Base-by-base conservation (phyloP, 495 filamentous ascomycete species). In the Hyaloscypha hepaticicola region DNA sequence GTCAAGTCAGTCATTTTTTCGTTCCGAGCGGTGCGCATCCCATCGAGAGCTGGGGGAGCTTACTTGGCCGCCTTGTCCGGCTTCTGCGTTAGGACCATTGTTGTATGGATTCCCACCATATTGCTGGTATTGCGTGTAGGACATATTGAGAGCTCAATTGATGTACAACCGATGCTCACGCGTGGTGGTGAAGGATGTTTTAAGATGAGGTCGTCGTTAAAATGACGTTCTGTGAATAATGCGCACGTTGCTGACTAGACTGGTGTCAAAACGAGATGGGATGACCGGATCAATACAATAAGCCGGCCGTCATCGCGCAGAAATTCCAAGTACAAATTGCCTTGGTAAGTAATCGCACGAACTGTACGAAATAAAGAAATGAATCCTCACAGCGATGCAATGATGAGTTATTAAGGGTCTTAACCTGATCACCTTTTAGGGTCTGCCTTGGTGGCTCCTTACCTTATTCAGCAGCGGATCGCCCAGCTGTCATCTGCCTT, bases 91-190 rank as follows among this genome's bases (percentile, higher is more conserved):
- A 22, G 71, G 66, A 24, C 50, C 69, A 53, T 71, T 66, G 19
- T 66, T 41, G 57, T 78, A 80, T n/a, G 77, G 77, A 64, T 80
- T 80, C 21, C 75, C 75, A 21, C 74, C 72, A 63, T 77, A 77
- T 60, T 77, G 75, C 51, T 66, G 56, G 51, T 74, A 74, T 33
- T 73, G 66, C 3, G 59, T 64, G 65, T 70, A 69, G 16, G 72
- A 72, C 72, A 73, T 73, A 26, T 28, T 72, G 33, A 22, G 22
- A 52, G 60, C 28, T 55, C 61, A 61, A 69, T 72, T 69, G 67
- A 67, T 69, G 34, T 21, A 22, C 5, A 48, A 60, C 33, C 12
- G 25, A 45, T 2, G 22, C 29, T 45, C 48, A 9, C 34, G 22
- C 26, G 50, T 28, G 50, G 50, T 24, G 50, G 22, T 53, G 50